These are phyloP conservation scores for Zizania latifolia DNA, from an alignment of 176 grass and related monocot genomes.

Conservation along the genomic window DNA sequence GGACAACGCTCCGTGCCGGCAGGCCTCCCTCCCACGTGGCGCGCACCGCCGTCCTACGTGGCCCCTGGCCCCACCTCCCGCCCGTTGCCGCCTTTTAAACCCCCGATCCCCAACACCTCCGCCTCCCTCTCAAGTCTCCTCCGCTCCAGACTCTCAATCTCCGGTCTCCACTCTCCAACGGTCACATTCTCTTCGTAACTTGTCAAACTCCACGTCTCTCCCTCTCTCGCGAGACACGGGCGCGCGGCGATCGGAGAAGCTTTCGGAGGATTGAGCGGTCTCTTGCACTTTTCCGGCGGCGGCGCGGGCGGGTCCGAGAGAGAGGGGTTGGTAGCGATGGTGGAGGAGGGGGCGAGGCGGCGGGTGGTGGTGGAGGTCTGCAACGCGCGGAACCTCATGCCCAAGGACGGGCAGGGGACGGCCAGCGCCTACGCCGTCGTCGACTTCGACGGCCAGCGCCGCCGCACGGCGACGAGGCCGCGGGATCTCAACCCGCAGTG, in stretches of 20 bases:
- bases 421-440: slow-evolving; percentile 94
- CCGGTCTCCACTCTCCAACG: slow-evolving; percentile 12
- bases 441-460: slow-evolving; percentile 95
- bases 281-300: background rate
- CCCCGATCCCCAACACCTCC: background rate
- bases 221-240: background rate
- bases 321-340: slow-evolving; percentile 4
- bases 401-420: slow-evolving; percentile 95
- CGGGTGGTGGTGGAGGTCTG: slow-evolving; percentile 85
- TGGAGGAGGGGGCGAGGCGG: slow-evolving; percentile 50
- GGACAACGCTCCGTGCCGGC: slow-evolving; percentile 45
- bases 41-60: slow-evolving; percentile 38
- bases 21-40: slow-evolving; percentile 26
- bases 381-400: slow-evolving; percentile 93
- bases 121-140: background rate
- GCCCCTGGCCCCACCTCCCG: background rate
- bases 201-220: background rate
- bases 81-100: slow-evolving; percentile 42
- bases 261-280: background rate
- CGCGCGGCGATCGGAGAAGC: slow-evolving; percentile 3
- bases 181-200: background rate
- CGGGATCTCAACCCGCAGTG: slow-evolving; percentile 93
- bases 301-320: background rate
- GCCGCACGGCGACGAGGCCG: slow-evolving; percentile 69
- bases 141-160: background rate